Conservation (phyloP, 73 alveolate species). For the Paramecium primaurelia region DNA sequence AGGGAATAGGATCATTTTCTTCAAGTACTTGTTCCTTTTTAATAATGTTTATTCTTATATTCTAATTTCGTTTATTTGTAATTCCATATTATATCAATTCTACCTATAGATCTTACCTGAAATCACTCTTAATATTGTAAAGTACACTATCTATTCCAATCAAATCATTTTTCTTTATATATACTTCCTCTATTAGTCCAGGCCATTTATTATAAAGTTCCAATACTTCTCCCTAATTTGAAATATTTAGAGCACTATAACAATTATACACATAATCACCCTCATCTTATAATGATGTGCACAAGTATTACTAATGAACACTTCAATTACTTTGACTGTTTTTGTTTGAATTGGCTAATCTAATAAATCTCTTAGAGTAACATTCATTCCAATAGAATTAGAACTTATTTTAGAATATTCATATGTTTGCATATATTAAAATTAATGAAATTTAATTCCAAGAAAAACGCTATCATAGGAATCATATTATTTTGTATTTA, state of each 20-base stretch:
- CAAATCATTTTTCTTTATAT: background rate
- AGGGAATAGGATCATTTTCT: background rate
- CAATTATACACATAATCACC: background rate
- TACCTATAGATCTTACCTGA: background rate
- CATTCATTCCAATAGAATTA: background rate
- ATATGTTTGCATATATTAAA: background rate
- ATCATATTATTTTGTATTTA: background rate
- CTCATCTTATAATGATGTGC: background rate
- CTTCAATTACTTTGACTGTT: background rate
- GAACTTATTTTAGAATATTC: background rate
- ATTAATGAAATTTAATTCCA: background rate
- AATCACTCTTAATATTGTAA: background rate
- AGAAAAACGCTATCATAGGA: background rate
- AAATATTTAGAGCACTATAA: background rate
- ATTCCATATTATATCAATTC: background rate
- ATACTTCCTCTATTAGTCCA: background rate
- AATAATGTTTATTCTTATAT: background rate
- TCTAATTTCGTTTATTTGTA: background rate
- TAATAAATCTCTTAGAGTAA: background rate
- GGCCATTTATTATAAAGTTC: background rate
- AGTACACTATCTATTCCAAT: background rate
- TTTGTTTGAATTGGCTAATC: background rate
- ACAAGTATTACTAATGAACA: background rate
- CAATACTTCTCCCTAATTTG: background rate
- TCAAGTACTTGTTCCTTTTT: background rate